These are phyloP conservation scores for Rutidosis leptorrhynchoides DNA, from an alignment of 129 eudicot species.

Conservation along the genomic window DNA sequence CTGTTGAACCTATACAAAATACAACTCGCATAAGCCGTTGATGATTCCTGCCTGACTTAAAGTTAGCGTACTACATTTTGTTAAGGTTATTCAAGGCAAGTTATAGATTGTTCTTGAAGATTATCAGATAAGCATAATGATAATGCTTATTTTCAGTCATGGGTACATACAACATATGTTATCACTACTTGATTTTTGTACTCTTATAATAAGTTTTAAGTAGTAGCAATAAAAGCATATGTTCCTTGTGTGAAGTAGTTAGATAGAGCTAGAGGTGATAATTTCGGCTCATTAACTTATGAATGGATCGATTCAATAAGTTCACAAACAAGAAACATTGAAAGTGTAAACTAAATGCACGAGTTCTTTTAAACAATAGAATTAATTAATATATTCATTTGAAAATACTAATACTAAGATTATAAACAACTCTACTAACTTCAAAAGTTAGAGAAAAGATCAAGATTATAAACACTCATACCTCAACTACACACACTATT, in stretches of 20 bases:
- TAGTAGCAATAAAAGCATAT: neutral
- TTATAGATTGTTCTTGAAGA: neutral
- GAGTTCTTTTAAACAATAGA: neutral
- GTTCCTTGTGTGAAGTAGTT: neutral
- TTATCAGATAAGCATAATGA: constrained; percentile 11
- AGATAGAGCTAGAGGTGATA: neutral
- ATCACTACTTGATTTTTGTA: constrained; percentile 17
- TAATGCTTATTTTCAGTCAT: constrained; percentile 17
- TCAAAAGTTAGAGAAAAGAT: neutral
- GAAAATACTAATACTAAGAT: neutral
- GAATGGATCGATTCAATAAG: neutral
- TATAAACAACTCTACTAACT: neutral
- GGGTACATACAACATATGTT: neutral
- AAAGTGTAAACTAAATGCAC: neutral
- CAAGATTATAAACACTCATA: too few relatives aligned
- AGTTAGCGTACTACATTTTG: constrained; percentile 5
- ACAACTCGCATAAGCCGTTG: constrained; percentile 46
- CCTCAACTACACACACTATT: too few relatives aligned
- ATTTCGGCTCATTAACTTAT: neutral
- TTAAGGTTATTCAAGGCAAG: constrained; percentile 19
- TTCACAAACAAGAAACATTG: neutral
- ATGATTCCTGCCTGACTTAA: constrained; percentile 12
- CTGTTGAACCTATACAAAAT: constrained; percentile 73
- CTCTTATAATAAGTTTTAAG: neutral
- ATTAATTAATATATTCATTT: neutral